phyloP scores from a whole-genome alignment of 768 basidiomycete species.

The Boletus insuetus region DNA sequence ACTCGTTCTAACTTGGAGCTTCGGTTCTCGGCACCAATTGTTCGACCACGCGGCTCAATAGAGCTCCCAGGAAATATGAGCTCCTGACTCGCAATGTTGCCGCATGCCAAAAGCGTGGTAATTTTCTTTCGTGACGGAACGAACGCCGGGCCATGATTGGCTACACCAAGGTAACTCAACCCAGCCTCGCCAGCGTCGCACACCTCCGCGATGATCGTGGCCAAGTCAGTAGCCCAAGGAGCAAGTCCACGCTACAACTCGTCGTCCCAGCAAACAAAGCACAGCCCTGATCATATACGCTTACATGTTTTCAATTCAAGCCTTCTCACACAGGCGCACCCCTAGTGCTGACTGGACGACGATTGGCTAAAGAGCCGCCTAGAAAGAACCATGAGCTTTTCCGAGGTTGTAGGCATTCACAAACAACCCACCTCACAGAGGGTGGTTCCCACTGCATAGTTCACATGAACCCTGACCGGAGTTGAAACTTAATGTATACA shows the following conservation, averaged over 20 bases:
- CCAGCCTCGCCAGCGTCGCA: neutral
- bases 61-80: constrained; percentile 17
- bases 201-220: constrained; percentile 25
- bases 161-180: constrained; percentile 8
- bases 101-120: constrained; percentile 1
- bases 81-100: constrained; percentile 6
- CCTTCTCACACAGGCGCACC: constrained; percentile 3
- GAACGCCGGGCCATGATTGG: constrained; percentile 14
- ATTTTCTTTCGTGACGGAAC: constrained; percentile 9
- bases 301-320: neutral
- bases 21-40: constrained; percentile 14
- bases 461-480: neutral
- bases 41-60: constrained; percentile 17
- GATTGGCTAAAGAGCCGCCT: constrained; percentile 4
- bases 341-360: neutral
- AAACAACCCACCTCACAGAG: constrained; percentile 1
- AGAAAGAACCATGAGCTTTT: constrained; percentile 2
- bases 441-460: neutral
- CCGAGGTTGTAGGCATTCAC: neutral
- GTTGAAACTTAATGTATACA: neutral
- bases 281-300: constrained; percentile 12
- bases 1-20: neutral
- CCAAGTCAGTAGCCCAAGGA: constrained; percentile 2
- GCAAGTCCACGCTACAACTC: neutral
- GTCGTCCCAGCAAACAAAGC: constrained; percentile 1